phyloP scores from a whole-genome alignment of 2,329 filamentous ascomycete species.

The Paraconiothyrium brasiliense region DNA sequence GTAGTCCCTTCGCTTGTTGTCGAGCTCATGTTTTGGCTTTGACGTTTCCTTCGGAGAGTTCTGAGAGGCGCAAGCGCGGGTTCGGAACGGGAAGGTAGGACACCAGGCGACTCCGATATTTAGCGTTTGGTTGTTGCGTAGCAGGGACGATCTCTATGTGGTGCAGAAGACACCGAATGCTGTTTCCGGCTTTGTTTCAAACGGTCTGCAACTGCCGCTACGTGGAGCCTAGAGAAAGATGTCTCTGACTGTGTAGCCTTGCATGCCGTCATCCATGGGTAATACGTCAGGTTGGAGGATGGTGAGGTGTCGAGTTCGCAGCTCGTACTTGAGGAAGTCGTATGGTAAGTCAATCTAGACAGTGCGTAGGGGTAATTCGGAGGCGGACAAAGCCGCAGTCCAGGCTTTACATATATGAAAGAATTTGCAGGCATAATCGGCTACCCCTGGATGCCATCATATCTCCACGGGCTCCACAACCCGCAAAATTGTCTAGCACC shows the following conservation, averaged over 20 bases:
- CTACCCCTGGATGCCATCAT: background rate
- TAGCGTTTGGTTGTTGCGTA: background rate
- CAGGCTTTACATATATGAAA: background rate
- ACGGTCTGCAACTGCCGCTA: background rate
- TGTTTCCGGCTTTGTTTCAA: background rate
- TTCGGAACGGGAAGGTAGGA: background rate
- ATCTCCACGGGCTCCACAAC: background rate
- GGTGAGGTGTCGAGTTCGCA: background rate
- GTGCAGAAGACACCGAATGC: background rate
- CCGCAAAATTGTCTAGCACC: background rate
- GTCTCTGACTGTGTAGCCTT: background rate
- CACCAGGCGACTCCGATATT: background rate
- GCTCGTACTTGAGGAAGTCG: background rate
- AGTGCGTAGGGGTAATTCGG: background rate
- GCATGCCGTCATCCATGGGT: background rate
- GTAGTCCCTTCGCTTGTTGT: background rate
- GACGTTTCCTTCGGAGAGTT: background rate
- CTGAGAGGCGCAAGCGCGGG: background rate
- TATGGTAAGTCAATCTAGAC: background rate
- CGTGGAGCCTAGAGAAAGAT: background rate
- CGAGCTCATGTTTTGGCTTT: background rate
- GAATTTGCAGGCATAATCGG: background rate
- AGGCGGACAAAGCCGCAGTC: background rate
- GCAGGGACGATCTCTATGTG: background rate
- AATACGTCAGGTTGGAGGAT: background rate